phyloP scores from a whole-genome alignment of 2,329 filamentous ascomycete species.

The Aspergillus terreus region DNA sequence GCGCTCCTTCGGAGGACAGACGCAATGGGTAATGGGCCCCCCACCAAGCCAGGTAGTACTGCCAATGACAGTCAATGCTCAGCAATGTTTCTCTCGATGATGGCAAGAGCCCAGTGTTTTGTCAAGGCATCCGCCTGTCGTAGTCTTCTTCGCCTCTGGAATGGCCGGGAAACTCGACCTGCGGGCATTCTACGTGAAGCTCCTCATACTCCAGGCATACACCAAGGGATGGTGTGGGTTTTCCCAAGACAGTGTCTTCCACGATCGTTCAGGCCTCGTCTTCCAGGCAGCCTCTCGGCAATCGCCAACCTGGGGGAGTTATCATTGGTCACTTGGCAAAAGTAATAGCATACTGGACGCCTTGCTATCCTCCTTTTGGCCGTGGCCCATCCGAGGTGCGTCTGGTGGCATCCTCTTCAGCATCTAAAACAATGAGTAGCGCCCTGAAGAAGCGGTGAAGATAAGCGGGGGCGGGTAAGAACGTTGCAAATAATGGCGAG shows the following conservation, averaged over 20 bases:
- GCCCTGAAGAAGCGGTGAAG: constrained; percentile 19
- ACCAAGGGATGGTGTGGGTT: background rate
- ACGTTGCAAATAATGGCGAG: background rate
- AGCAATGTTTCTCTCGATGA: too few species aligned
- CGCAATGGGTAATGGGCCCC: background rate
- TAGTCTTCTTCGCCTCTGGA: too few species aligned
- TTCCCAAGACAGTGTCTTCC: constrained; percentile 5
- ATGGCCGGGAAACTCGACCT: too few species aligned
- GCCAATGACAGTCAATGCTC: background rate
- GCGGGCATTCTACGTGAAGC: too few species aligned
- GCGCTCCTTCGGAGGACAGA: background rate
- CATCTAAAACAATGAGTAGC: constrained; percentile 2
- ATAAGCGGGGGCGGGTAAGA: background rate
- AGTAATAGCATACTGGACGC: constrained; percentile 10
- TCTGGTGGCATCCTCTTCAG: constrained; percentile 13
- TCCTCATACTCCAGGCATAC: background rate
- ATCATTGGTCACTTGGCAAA: constrained; percentile 12
- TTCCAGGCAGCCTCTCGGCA: background rate
- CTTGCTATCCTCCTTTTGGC: constrained; percentile 14
- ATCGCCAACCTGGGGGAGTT: constrained; percentile 3
- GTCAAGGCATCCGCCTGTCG: too few species aligned
- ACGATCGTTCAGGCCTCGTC: constrained; percentile 10
- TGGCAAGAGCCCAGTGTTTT: too few species aligned
- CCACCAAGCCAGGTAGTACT: background rate
- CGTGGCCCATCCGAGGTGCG: constrained; percentile 7